phyloP scores from a whole-genome alignment of 768 basidiomycete species.

The Lentinula detonsa region DNA sequence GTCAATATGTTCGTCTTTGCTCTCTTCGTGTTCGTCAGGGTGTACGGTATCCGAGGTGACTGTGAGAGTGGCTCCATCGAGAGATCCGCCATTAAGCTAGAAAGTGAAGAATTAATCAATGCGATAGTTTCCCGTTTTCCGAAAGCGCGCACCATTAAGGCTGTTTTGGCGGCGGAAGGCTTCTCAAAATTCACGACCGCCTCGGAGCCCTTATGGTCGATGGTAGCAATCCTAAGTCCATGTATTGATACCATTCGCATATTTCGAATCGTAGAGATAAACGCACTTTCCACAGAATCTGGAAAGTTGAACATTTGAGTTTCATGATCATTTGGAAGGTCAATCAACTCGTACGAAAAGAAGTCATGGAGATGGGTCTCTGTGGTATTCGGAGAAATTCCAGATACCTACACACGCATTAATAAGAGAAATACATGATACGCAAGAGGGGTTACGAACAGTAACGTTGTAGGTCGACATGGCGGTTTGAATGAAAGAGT shows the following conservation, averaged over 20 bases:
- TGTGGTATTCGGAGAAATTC: conserved; percentile 58
- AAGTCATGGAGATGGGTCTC: conserved; percentile 69
- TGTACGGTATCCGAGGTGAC: conserved; percentile 69
- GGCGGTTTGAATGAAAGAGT: background rate
- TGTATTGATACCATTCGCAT: background rate
- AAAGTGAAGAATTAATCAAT: background rate
- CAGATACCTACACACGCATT: background rate
- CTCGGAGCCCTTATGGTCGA: conserved; percentile 46
- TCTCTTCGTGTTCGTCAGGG: conserved; percentile 40
- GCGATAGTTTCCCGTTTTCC: background rate
- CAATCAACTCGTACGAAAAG: conserved; percentile 54
- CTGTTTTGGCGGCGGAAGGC: conserved; percentile 76
- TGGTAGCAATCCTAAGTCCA: conserved; percentile 50
- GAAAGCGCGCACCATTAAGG: conserved; percentile 56
- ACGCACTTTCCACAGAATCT: conserved; percentile 86
- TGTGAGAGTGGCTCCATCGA: conserved; percentile 64
- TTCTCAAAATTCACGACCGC: conserved; percentile 87
- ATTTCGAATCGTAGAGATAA: background rate
- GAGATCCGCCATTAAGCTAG: conserved; percentile 67
- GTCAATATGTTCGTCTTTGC: conserved; percentile 26
- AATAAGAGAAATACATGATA: background rate
- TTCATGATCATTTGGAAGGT: background rate
- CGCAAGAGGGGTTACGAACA: background rate
- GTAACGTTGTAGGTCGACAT: conserved; percentile 2
- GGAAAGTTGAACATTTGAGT: conserved; percentile 6